Evolutionary conservation across 2,329 filamentous ascomycete genomes (phyloP).

Genomic region (Curvularia hawaiiensis): DNA sequence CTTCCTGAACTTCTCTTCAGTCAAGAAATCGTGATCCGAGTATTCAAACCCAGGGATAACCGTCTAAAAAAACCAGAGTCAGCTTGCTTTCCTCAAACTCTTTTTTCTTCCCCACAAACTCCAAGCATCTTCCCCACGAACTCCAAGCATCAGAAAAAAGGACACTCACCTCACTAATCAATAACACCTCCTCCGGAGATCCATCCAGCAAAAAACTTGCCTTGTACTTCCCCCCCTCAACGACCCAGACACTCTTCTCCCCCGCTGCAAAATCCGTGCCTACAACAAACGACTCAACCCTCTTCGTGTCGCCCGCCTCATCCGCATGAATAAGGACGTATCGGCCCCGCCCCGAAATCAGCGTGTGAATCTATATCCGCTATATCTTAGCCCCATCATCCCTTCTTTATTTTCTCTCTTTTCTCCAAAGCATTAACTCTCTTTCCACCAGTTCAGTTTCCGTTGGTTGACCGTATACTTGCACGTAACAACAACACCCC

Average conservation of each 20-base stretch:
- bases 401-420: too few species aligned
- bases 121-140: neutral
- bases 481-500: too few species aligned
- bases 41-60: constrained; percentile 72
- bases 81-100: neutral
- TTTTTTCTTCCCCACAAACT: neutral
- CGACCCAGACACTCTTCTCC: constrained; percentile 70
- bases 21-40: constrained; percentile 69
- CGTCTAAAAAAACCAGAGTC: constrained; percentile 48
- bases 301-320: constrained; percentile 54
- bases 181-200: constrained; percentile 55
- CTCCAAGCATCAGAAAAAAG: neutral
- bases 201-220: constrained; percentile 62
- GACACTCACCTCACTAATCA: constrained; percentile 64
- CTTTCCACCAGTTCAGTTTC: too few species aligned
- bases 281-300: constrained; percentile 68
- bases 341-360: constrained; percentile 65
- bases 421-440: too few species aligned
- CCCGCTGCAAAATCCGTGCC: constrained; percentile 62
- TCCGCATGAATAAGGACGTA: constrained; percentile 69
- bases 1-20: constrained; percentile 51
- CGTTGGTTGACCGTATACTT: too few species aligned
- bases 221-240: constrained; percentile 72
- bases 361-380: constrained; percentile 58
- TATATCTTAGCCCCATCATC: neutral